phyloP scores from a whole-genome alignment of 2,329 filamentous ascomycete species.

The Colletotrichum horii region DNA sequence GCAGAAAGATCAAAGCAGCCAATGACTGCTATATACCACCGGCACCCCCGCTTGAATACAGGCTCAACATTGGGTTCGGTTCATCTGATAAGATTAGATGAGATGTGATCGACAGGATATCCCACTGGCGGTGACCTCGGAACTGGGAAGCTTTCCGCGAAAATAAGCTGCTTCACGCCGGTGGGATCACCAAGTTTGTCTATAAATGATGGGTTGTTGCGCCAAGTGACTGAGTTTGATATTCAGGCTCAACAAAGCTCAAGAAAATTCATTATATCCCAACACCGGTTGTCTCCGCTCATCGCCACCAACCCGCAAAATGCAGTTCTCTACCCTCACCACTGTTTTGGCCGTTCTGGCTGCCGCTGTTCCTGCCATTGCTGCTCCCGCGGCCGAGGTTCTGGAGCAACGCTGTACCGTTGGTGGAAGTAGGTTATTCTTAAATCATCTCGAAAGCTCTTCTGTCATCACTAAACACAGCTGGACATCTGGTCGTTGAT shows the following conservation, averaged over 20 bases:
- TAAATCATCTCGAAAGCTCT: not conserved
- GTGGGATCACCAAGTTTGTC: not conserved
- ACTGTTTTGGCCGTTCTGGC: slow-evolving; percentile 49
- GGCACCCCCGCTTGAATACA: not conserved
- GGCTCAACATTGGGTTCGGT: not conserved
- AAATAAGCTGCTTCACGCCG: not conserved
- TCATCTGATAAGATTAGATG: not conserved
- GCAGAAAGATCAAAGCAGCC: not conserved
- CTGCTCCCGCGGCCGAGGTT: not conserved
- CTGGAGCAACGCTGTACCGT: not conserved
- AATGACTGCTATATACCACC: not conserved
- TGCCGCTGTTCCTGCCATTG: slow-evolving; percentile 33
- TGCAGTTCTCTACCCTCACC: slow-evolving; percentile 52
- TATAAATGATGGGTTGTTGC: not conserved
- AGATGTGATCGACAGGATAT: not conserved
- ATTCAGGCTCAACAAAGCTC: not conserved
- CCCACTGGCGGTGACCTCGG: not conserved
- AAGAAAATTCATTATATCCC: too few species aligned
- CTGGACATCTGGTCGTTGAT: not conserved
- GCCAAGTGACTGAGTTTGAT: not conserved
- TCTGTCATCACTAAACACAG: rapidly evolving
- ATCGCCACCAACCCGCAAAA: not conserved
- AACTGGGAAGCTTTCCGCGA: not conserved
- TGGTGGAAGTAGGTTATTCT: not conserved
- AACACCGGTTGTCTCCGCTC: not conserved